A percentile compares a stretch with the other conserved stretches of the same genome.
phyloP scores from a whole-genome alignment of 2,329 filamentous ascomycete genomes.

The Aspergillus brunneoviolaceus region DNA sequence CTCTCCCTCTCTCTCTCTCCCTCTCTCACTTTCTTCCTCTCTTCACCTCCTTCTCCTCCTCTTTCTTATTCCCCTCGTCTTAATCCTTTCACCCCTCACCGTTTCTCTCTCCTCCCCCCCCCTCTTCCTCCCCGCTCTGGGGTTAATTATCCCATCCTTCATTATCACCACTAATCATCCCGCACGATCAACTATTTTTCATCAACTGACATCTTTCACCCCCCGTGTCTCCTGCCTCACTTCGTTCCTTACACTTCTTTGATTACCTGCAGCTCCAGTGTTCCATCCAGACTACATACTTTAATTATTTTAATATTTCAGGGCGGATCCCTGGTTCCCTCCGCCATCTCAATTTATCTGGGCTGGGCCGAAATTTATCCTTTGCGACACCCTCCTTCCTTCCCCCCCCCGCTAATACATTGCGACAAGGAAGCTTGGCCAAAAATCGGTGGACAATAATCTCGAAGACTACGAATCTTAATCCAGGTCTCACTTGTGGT shows the following conservation, averaged over 20 bases:
- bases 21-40: constrained; percentile 5
- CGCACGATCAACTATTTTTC: not conserved
- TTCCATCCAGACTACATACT: constrained; percentile 4
- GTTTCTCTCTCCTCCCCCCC: constrained; percentile 11
- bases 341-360: not conserved
- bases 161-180: constrained; percentile 7
- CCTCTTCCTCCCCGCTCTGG: not conserved
- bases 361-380: constrained; percentile 11
- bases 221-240: constrained; percentile 5
- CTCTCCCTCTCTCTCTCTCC: constrained; percentile 4
- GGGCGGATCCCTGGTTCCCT: constrained; percentile 2
- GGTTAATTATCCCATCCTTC: constrained; percentile 11
- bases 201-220: not conserved
- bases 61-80: constrained; percentile 22
- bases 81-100: constrained; percentile 25
- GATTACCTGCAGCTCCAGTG: not conserved
- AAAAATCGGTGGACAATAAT: constrained; percentile 15
- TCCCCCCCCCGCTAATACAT: not conserved
- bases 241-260: not conserved
- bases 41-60: constrained; percentile 13
- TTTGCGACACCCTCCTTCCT: constrained; percentile 9
- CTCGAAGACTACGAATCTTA: constrained; percentile 17
- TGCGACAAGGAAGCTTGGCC: constrained; percentile 5
- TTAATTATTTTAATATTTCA: constrained; percentile 10
- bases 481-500: constrained; percentile 6